Evolutionary conservation across 768 basidiomycete genomes (phyloP).

Genomic region (Goffeauzyma gilvescens): DNA sequence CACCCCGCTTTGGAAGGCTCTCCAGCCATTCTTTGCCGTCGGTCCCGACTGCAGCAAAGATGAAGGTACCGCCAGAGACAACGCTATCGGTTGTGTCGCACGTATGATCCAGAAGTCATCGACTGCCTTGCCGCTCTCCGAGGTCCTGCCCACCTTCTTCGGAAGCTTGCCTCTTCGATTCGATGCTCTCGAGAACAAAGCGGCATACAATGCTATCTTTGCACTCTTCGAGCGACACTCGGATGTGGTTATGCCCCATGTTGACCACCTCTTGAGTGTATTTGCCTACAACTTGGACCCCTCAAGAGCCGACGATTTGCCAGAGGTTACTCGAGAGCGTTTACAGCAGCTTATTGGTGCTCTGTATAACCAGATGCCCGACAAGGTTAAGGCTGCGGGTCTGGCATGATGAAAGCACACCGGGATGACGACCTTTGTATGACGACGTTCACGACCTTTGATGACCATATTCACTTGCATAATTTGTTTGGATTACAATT

Average conservation of each 20-base stretch:
- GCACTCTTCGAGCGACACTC: constrained; percentile 63
- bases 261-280: constrained; percentile 59
- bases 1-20: constrained; percentile 51
- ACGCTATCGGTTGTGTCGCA: constrained; percentile 83
- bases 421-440: no score
- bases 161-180: constrained; percentile 65
- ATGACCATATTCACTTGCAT: no score
- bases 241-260: constrained; percentile 47
- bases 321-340: constrained; percentile 56
- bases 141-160: constrained; percentile 54
- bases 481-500: no score
- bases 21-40: constrained; percentile 63
- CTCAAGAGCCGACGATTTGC: constrained; percentile 51
- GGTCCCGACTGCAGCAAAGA: constrained; percentile 45
- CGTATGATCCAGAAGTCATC: constrained; percentile 68
- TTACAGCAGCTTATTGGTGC: constrained; percentile 54
- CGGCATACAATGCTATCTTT: constrained; percentile 77
- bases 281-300: constrained; percentile 72
- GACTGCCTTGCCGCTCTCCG: constrained; percentile 59
- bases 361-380: constrained; percentile 56
- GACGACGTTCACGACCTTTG: no score
- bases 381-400: constrained; percentile 63
- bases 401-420: no score
- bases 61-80: constrained; percentile 72
- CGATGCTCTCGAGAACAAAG: constrained; percentile 74